Conservation (phyloP, 2,329 filamentous ascomycete species). For the Paramyrothecium roridum region DNA sequence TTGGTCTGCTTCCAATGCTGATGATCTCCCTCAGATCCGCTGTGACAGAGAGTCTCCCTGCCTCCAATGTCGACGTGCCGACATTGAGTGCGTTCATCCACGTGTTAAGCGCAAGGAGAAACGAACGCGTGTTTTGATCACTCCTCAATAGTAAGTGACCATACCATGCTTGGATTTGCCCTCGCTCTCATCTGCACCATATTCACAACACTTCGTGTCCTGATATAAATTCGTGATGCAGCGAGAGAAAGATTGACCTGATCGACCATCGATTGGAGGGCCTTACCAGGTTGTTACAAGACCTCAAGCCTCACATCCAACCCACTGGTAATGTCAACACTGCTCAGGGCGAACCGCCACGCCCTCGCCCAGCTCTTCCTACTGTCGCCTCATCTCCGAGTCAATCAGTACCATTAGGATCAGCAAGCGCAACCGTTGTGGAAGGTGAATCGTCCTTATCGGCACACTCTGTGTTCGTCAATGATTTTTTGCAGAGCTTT, state of each 20-base stretch:
- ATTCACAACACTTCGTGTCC: not conserved
- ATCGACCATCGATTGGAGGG: slow-evolving; percentile 32
- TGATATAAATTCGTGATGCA: slow-evolving; percentile 7
- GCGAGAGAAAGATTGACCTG: slow-evolving; percentile 34
- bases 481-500: slow-evolving; percentile 37
- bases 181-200: not conserved
- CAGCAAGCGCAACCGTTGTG: slow-evolving; percentile 25
- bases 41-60: slow-evolving; percentile 34
- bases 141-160: slow-evolving; percentile 31
- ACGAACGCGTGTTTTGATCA: slow-evolving; percentile 31
- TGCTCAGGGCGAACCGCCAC: slow-evolving; percentile 8
- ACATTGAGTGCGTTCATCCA: slow-evolving; percentile 31
- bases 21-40: slow-evolving; percentile 21
- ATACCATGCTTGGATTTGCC: not conserved
- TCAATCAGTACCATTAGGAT: slow-evolving; percentile 10
- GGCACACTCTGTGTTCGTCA: slow-evolving; percentile 44
- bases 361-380: slow-evolving; percentile 11
- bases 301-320: slow-evolving; percentile 22
- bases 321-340: slow-evolving; percentile 2
- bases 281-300: slow-evolving; percentile 27
- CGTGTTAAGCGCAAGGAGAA: slow-evolving; percentile 30
- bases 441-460: slow-evolving; percentile 43
- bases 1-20: not conserved
- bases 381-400: slow-evolving; percentile 7
- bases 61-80: slow-evolving; percentile 30